phyloP scores from a whole-genome alignment of 257 asterid species.

The Solanum chilense region DNA sequence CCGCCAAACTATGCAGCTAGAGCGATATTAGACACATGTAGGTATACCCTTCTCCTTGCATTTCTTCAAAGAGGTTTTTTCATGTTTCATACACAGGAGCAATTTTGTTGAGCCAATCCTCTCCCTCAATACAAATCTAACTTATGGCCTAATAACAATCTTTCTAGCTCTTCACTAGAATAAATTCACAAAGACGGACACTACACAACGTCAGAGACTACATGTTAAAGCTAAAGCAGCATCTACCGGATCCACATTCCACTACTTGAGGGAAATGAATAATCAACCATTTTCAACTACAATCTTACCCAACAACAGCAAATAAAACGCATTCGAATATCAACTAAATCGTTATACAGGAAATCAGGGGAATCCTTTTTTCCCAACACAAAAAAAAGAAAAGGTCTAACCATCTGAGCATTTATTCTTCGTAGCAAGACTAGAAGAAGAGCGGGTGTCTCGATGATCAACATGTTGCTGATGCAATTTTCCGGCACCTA shows the following conservation, averaged over 20 bases:
- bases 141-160: background rate
- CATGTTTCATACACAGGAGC: background rate
- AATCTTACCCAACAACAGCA: background rate
- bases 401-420: slow-evolving; percentile 54
- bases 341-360: background rate
- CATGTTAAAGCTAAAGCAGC: background rate
- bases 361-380: background rate
- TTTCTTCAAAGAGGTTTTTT: background rate
- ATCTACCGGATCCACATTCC: background rate
- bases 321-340: background rate
- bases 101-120: background rate
- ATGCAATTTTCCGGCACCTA: slow-evolving; percentile 28
- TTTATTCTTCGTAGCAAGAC: slow-evolving; percentile 37
- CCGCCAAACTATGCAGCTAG: background rate
- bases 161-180: background rate
- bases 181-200: background rate
- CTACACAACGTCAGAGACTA: background rate
- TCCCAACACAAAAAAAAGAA: background rate
- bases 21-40: background rate
- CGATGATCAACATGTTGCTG: slow-evolving; percentile 44
- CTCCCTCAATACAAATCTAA: background rate
- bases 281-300: background rate
- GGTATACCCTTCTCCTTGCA: background rate
- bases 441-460: slow-evolving; percentile 7
- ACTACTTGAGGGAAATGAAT: background rate